Evolutionary conservation across 2,329 filamentous ascomycete species (phyloP), one percentile per base, ranked within the genome.

Genomic region (Thelonectria discophora): DNA sequence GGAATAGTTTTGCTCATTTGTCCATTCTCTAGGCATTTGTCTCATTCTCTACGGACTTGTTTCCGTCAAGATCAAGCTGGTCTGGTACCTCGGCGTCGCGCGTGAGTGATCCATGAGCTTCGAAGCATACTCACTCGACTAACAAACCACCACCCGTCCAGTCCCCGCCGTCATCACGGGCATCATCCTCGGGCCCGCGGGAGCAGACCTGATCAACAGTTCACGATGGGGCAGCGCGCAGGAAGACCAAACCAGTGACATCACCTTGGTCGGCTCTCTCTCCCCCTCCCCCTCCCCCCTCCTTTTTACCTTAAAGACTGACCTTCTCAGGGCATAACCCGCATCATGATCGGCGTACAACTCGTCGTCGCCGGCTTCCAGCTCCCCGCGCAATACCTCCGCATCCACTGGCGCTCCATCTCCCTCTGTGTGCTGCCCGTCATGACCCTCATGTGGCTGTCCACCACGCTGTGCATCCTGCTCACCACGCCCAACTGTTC

Each of bases 301-400:
- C 21, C 39, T 11, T 39, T 11, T 37, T 15, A 12, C n/a, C 4
- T 3, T 0, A 7, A 6, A 17, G 6, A 20, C 61, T 65, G 21
- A 64, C 46, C 52, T 1, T 17, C 2, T n/a, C 11, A 76, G 75
- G 82, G 82, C 12, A 68, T 88, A 8, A 81, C 80, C 63, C 80
- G 86, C n/a, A 77, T 89, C 27, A 84, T 88, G 60, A 88, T 89
- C 58, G 85, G 86, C 4, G 79, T 88, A 2, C 86, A 89, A 65
- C 78, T 88, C n/a, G 79, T 88, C 37, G 88, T 88, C 60, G 86
- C 85, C 2, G 87, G 86, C 24, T 88, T 85, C 65, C 85, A 89
- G 67, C 75, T 89, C 1, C 87, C 86, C 0, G 83, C 83, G 45
- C 83, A 81, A 68, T 89, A 88, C 71, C 75, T 82, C 42, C 72